Base-by-base conservation (phyloP, 495 filamentous ascomycete species). In the Penicillium riverlandense region DNA sequence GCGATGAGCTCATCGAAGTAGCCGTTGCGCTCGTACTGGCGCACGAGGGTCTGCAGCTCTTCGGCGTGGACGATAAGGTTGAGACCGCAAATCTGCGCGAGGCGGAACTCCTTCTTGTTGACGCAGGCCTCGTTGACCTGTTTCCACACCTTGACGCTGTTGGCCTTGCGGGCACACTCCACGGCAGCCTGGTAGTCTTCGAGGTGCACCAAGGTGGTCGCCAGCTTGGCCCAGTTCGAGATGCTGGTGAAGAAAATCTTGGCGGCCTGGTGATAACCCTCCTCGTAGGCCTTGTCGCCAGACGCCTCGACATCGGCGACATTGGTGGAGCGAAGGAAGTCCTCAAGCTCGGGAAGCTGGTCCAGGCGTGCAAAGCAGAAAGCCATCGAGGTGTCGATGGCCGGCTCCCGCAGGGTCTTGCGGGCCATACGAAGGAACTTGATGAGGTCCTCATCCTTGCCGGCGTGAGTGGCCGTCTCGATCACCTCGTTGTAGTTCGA, bases 121-220 rank as follows among this genome's bases (percentile, higher is more conserved):
- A 99, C 87, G 65, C 94, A 99, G 31, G 92, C 94, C 60, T 86
- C 85, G 66, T 97, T 95, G 52, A 99, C 94, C 67, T 99, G 88
- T 71, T 90, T 95, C 94, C 94, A 99, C 43, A 99, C 94, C 75
- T 95, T 96, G 69, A 94, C 89, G 72, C 90, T 99, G 75, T 97
- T 99, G 61, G 94, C 94, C 71, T 97, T 97, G 59, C 94, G 88
- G 16, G 94, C 94, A 57, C 90, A 97, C 67, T 99, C 94, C 30
- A 99, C 94, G 27, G 94, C 94, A 43, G 90, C 89, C 63, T 99
- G 94, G 70, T 99, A 96, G 42, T 99, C 94, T 56, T 85, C 85
- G 7, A 99, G 78, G 63, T 96, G 91, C 14, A 99, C 94, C 46
- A 96, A 73, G 22, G 94, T 97, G 10, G 94, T 96, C 4, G 94